A percentile compares a stretch with the other conserved stretches of the same genome.
phyloP scores from a whole-genome alignment of 306 rosid species.

The Myrica gale region DNA sequence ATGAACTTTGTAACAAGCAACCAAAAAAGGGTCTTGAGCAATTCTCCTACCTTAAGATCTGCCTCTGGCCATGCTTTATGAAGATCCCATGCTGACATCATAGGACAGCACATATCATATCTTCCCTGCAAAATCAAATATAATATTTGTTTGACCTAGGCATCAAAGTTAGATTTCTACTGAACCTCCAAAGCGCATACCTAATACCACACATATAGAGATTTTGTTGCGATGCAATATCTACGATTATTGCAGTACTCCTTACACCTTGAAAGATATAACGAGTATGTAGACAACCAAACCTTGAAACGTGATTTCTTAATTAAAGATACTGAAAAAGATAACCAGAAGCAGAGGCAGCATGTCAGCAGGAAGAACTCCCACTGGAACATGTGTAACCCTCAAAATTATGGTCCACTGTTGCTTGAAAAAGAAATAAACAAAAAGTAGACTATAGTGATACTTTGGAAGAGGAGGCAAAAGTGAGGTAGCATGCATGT shows the following conservation, averaged over 20 bases:
- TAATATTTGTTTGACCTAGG: constrained; percentile 6
- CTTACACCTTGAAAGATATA: background rate
- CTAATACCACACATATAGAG: background rate
- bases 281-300: background rate
- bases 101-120: constrained; percentile 89
- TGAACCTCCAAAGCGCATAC: background rate
- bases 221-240: background rate
- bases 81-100: constrained; percentile 99
- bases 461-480: background rate
- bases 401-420: background rate
- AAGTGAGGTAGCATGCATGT: background rate
- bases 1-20: constrained; percentile 5
- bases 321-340: background rate
- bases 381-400: background rate
- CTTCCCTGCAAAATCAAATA: constrained; percentile 64
- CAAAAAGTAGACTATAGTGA: background rate
- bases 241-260: background rate
- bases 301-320: background rate
- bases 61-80: constrained; percentile 99
- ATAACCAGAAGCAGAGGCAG: background rate
- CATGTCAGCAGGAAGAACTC: background rate
- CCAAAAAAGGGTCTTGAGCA: constrained; percentile 11
- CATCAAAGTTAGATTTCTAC: constrained; percentile 10
- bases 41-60: constrained; percentile 57
- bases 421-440: background rate